These are phyloP conservation scores for Colletotrichum viniferum DNA, from an alignment of 2,329 filamentous ascomycete species.

Conservation along the genomic window DNA sequence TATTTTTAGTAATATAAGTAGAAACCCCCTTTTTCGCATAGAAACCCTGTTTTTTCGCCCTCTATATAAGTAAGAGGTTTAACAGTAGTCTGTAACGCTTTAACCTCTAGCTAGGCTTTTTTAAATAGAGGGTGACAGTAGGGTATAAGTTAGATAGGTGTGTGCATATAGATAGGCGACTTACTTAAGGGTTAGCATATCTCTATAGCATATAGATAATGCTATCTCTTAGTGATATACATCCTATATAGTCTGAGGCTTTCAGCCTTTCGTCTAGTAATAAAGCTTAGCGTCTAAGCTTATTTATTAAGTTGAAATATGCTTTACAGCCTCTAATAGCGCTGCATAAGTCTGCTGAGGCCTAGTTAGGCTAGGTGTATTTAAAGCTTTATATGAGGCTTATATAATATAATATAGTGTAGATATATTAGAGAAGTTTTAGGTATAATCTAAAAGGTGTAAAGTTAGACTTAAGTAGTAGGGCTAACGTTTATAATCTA, in stretches of 20 bases:
- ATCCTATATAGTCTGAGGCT: not conserved
- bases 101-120: too few species aligned
- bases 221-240: not conserved
- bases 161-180: not conserved
- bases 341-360: not conserved
- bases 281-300: not conserved
- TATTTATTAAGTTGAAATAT: not conserved
- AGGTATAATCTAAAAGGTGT: too few species aligned
- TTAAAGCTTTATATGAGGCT: too few species aligned
- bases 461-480: too few species aligned
- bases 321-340: not conserved
- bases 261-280: not conserved
- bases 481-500: too few species aligned
- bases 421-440: too few species aligned
- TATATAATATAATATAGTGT: too few species aligned
- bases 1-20: too few species aligned
- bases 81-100: too few species aligned
- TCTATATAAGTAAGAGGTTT: too few species aligned
- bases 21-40: too few species aligned
- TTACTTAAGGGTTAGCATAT: not conserved
- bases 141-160: not conserved
- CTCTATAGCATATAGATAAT: not conserved
- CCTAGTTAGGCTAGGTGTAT: not conserved
- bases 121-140: not conserved
- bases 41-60: too few species aligned